Evolutionary conservation across 441 rosid species (phyloP), one percentile per base, ranked within the genome.

Genomic region (Daphne laureola): DNA sequence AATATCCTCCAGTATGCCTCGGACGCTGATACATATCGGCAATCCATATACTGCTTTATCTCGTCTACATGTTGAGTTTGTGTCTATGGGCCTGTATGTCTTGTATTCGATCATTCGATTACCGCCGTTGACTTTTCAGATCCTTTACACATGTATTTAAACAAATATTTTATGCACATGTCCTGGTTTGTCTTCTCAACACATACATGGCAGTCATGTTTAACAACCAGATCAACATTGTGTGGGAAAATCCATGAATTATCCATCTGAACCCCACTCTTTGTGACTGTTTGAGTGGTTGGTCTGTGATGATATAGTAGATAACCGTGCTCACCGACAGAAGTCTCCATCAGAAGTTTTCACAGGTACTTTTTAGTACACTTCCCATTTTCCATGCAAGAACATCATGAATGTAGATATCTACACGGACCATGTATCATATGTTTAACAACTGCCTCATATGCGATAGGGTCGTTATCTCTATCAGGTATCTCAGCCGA

Each of bases 361-460:
- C 17, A 16, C 0, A 27, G 17, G 3, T 12, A 53, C 0, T 12
- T 13, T 4, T 53, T 40, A 0, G 8, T 15, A 4, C 35, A 12
- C 8, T 17, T 17, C 0, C 5, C 13, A 12, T 13, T 31, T 0
- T 1, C 3, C 43, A 51, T 50, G 3, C 42, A 27, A 1, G 21
- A n/a, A n/a, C n/a, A n/a, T n/a, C n/a, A n/a, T 40, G 11, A 17
- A 2, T 26, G 12, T 0, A 3, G 0, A n/a, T 3, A 1, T 0
- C 61, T 49, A 36, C 69, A 73, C 6, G 69, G 64, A 0, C 59
- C 65, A 27, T 59, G 65, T 0, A 57, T 36, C 69, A 66, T 66
- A 14, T 48, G 54, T 14, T 55, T 18, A 0, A 27, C 2, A 2
- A 58, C 55, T 7, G 8, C 47, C 1, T 6, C 26, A 43, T 36